Evolutionary conservation across 83 land plant genomes (phyloP), one percentile per base, ranked within the genome.

Genomic region (Thuja plicata): DNA sequence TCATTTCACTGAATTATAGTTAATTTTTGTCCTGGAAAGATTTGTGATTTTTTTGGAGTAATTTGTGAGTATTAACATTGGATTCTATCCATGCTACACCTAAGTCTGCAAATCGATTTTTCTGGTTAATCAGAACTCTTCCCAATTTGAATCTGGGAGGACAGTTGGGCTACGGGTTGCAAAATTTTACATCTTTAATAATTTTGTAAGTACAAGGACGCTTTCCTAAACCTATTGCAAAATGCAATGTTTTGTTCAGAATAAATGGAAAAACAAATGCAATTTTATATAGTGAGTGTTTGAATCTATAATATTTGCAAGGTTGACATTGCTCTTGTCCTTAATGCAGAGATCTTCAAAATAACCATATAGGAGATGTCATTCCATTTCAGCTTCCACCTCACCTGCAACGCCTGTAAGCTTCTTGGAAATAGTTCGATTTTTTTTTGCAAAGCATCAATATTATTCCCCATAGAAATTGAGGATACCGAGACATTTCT

Each of bases 311-410:
- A 27, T 46, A 70, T 37, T 37, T 11, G 54, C 3, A 50, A 88
- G 9, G 91, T 74, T 87, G 30, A 43, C 43, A 52, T 11, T 87
- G 40, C 55, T 85, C 74, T 30, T 89, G 41, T 87, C 71, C 54
- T 83, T 87, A 74, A 71, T 78, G 71, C 93, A 96, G 95, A 43
- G 95, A 94, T 88, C 87, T 96, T 71, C 94, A 93, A 84, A 89
- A 94, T 89, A 96, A 94, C 87, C 93, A 91, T 48, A 92, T 96
- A 82, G 94, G 96, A 52, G 97, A 95, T 43, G 88, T 87, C 34
- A 90, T 96, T 71, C 97, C 97, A 52, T 77, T 91, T 52, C 90
- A 93, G 45, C 90, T 96, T 80, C 95, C 96, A 3, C 57, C 88
- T 52, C 95, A 96, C 24, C 2, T 96, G 52, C 91, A 88, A 82